A percentile compares a stretch with the other conserved stretches of the same genome.
phyloP scores from a whole-genome alignment of 495 filamentous ascomycete species.

The Xylaria sp. region DNA sequence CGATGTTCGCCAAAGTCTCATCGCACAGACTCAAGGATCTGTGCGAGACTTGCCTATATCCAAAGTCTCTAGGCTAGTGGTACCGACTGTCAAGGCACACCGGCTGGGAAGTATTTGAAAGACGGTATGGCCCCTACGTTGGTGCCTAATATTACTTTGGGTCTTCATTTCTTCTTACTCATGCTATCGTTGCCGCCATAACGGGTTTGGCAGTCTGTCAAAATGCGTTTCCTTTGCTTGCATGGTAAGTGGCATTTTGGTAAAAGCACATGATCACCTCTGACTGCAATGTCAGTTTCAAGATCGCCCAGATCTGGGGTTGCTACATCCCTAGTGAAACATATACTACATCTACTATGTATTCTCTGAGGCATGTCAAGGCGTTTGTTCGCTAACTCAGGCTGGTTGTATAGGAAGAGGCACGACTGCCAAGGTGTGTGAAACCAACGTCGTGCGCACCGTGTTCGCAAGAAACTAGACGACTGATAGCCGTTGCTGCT shows the following conservation, averaged over 20 bases:
- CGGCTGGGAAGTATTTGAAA: constrained; percentile 15
- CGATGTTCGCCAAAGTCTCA: neutral
- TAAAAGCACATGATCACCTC: neutral
- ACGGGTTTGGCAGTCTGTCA: neutral
- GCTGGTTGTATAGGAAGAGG: constrained; percentile 27
- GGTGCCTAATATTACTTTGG: neutral
- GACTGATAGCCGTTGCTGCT: neutral
- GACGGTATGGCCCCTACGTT: neutral
- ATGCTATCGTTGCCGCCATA: neutral
- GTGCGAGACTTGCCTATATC: neutral
- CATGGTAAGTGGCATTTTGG: constrained; percentile 20
- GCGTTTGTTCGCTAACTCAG: neutral
- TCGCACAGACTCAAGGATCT: neutral
- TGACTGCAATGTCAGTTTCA: neutral
- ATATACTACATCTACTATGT: neutral
- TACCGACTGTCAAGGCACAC: neutral
- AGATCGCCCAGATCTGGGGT: neutral
- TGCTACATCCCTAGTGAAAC: neutral
- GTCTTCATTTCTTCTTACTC: neutral
- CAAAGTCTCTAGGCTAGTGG: neutral
- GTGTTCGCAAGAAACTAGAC: neutral
- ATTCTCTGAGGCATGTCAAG: neutral
- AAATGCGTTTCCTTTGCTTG: constrained; percentile 31
- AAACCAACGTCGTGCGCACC: neutral
- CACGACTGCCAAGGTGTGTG: constrained; percentile 38